Evolutionary conservation across 73 alveolate species (phyloP).

Genomic region (Durusdinium trenchii): DNA sequence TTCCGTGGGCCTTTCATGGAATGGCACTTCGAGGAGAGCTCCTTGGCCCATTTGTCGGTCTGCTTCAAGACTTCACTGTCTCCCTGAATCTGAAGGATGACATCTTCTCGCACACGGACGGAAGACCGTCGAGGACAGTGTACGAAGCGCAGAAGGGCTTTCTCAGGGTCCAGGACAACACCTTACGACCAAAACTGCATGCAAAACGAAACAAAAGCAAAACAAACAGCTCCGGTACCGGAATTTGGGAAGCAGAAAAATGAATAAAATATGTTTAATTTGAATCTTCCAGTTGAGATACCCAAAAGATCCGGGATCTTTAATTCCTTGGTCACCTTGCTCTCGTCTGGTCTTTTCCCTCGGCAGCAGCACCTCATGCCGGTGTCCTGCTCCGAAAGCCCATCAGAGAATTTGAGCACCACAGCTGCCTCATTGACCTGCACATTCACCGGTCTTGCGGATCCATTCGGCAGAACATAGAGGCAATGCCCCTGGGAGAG

Average conservation of each 20-base stretch:
- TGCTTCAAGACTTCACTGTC: constrained; percentile 47
- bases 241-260: neutral
- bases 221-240: too few species aligned
- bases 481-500: too few species aligned
- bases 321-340: constrained; percentile 46
- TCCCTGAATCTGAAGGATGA: constrained; percentile 36
- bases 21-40: neutral
- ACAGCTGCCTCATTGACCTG: neutral
- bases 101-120: constrained; percentile 48
- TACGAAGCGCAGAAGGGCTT: constrained; percentile 48
- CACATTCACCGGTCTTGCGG: neutral
- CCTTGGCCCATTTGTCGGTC: constrained; percentile 26
- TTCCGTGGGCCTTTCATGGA: neutral
- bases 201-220: too few species aligned
- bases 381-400: neutral
- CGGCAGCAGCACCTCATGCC: constrained; percentile 55
- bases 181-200: too few species aligned
- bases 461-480: neutral
- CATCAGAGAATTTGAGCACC: constrained; percentile 6
- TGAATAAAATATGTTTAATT: too few species aligned
- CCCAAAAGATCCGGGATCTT: constrained; percentile 59
- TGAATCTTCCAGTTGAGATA: neutral
- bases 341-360: neutral
- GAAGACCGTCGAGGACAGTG: constrained; percentile 74
- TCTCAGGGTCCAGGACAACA: constrained; percentile 66